Evolutionary conservation across 495 filamentous ascomycete species (phyloP).

Genomic region (Tricharina praecox): DNA sequence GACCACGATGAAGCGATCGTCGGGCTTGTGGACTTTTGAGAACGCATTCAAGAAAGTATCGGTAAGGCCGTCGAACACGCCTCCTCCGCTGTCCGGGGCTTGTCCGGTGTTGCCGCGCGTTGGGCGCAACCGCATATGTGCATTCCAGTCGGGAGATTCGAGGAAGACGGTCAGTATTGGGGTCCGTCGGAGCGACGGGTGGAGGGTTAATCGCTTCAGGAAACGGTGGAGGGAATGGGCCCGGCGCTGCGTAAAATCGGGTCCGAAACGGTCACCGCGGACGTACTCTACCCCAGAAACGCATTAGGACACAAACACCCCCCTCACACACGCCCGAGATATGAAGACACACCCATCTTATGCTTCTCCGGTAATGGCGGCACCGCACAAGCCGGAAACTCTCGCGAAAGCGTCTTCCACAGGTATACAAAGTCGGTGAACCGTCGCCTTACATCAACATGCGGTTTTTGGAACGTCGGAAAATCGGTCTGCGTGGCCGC

Average conservation of each 20-base stretch:
- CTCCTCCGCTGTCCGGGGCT: constrained; percentile 30
- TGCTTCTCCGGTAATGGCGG: constrained; percentile 95
- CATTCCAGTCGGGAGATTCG: constrained; percentile 88
- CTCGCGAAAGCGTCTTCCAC: constrained; percentile 68
- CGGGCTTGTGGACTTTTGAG: constrained; percentile 85
- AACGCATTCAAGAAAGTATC: constrained; percentile 98
- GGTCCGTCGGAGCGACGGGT: constrained; percentile 76
- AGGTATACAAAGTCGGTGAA: constrained; percentile 97
- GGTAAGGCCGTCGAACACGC: constrained; percentile 82
- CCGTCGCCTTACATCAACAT: constrained; percentile 61
- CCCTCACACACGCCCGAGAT: too few species aligned
- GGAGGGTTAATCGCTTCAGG: constrained; percentile 66
- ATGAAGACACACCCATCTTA: constrained; percentile 66
- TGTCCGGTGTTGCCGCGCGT: constrained; percentile 35
- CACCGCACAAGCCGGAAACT: constrained; percentile 82
- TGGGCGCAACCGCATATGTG: constrained; percentile 67
- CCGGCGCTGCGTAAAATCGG: constrained; percentile 80
- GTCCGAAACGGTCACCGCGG: constrained; percentile 80
- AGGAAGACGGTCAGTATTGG: constrained; percentile 71
- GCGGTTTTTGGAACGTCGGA: constrained; percentile 66
- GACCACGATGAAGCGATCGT: constrained; percentile 86
- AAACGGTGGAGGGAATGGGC: constrained; percentile 87
- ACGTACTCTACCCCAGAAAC: constrained; percentile 68
- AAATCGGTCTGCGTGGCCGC: constrained; percentile 87
- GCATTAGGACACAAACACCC: constrained; percentile 16